phyloP scores from a whole-genome alignment of 2,329 filamentous ascomycete species.

The Alternaria sp. region DNA sequence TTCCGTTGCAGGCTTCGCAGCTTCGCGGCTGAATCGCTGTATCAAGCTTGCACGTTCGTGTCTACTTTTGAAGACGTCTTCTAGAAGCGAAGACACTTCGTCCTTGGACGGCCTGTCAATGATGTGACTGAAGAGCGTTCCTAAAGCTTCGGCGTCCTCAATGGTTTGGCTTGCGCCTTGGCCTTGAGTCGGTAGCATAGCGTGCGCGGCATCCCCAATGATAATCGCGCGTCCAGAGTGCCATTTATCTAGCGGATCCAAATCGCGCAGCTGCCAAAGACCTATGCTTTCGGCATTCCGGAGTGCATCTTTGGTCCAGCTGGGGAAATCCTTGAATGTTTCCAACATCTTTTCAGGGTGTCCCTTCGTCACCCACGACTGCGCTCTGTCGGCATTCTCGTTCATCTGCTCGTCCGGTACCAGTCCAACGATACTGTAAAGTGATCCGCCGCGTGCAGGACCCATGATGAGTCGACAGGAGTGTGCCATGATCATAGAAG shows the following conservation, averaged over 20 bases:
- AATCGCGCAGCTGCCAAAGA: slow-evolving; percentile 56
- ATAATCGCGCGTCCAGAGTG: slow-evolving; percentile 56
- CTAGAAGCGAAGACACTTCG: background rate
- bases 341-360: slow-evolving; percentile 47
- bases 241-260: slow-evolving; percentile 55
- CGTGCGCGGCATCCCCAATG: slow-evolving; percentile 60
- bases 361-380: slow-evolving; percentile 51
- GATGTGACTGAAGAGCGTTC: slow-evolving; percentile 13
- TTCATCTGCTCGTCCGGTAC: slow-evolving; percentile 54
- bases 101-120: background rate
- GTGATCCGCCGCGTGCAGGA: slow-evolving; percentile 49
- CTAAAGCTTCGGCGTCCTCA: slow-evolving; percentile 57
- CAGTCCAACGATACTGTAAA: slow-evolving; percentile 54
- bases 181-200: slow-evolving; percentile 60
- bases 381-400: slow-evolving; percentile 45
- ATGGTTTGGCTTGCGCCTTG: slow-evolving; percentile 63
- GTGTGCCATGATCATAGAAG: slow-evolving; percentile 56
- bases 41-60: slow-evolving; percentile 51
- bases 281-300: slow-evolving; percentile 43
- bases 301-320: slow-evolving; percentile 49
- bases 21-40: slow-evolving; percentile 53
- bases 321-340: slow-evolving; percentile 52
- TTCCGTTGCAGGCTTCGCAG: slow-evolving; percentile 49
- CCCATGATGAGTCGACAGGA: slow-evolving; percentile 55
- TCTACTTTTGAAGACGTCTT: slow-evolving; percentile 15